Base-by-base conservation (phyloP, 805 yeast species). In the Saturnispora kantuleensis region DNA sequence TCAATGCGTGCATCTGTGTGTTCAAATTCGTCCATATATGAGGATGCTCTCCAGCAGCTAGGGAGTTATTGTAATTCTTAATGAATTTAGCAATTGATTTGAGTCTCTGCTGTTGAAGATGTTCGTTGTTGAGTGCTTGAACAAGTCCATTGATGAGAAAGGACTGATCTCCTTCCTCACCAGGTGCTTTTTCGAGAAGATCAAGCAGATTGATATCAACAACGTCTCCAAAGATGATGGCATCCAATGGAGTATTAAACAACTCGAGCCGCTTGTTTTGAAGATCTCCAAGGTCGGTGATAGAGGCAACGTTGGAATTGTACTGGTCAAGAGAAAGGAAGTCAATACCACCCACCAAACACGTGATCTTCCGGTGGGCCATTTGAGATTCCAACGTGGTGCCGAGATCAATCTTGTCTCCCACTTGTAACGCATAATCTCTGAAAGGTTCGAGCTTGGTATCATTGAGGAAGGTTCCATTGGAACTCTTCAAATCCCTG, bases 381-480 rank as follows among this genome's bases (percentile, higher is more conserved):
- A 79, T 62, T 47, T 71, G 75, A 36, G 66, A 64, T 55, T 80
- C 84, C 44, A 93, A 84, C 56, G 94, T 95, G 42, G 95, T 87
- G 1, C 99, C 99, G 44, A 93, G 67, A 56, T 90, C 94, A n/a
- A 93, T 72, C n/a, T 76, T 70, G 62, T 93, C 98, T 21, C 85
- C 89, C n/a, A 79, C 69, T 45, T 78, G 71, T 41, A 93, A 63
- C 52, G 80, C 85, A 16, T 75, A 76, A 37, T 77, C 82, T 42
- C 70, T 71, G 34, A 79, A 85, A 12, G 72, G 66, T 35, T 76
- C 74, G 10, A 93, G 70, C 50, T 88, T 79, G 35, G 65, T 69
- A 31, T 80, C 85, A 60, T 93, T 93, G 40, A 93, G 76, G 60
- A 83, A 94, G 0, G 98, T 90, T 9, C 99, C 99, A 63, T 93